These are phyloP conservation scores for Kregervanrija pseudodelftensis DNA, from an alignment of 805 yeast genomes.

Conservation along the genomic window DNA sequence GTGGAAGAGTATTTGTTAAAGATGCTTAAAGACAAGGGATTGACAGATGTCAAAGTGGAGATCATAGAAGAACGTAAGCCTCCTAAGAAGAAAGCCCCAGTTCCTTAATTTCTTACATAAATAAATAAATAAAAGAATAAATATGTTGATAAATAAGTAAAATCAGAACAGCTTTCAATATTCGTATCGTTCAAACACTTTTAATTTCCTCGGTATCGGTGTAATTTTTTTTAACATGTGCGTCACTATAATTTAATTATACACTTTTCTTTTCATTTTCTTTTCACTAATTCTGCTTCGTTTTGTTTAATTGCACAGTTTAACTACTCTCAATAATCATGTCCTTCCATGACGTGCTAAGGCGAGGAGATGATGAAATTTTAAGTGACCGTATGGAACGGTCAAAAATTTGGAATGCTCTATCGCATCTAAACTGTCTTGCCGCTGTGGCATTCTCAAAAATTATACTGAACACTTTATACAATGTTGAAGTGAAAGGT, in stretches of 20 bases:
- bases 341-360: slow-evolving; percentile 64
- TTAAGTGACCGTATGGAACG: slow-evolving; percentile 44
- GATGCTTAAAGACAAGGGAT: slow-evolving; percentile 72
- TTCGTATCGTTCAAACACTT: too few relatives aligned
- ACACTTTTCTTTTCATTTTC: too few relatives aligned
- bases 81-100: slow-evolving; percentile 38
- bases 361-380: slow-evolving; percentile 69
- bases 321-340: slow-evolving; percentile 25
- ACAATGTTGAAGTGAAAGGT: slow-evolving; percentile 56
- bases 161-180: too few relatives aligned
- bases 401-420: slow-evolving; percentile 52
- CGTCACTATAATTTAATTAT: too few relatives aligned
- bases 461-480: slow-evolving; percentile 49
- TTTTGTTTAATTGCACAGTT: neutral
- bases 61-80: slow-evolving; percentile 76
- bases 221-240: too few relatives aligned
- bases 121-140: too few relatives aligned
- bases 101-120: too few relatives aligned
- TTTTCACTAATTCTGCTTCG: neutral
- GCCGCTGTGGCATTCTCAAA: slow-evolving; percentile 62
- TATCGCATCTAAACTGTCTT: slow-evolving; percentile 63
- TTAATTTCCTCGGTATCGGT: too few relatives aligned
- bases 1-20: slow-evolving; percentile 70
- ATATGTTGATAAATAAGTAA: too few relatives aligned
- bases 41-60: slow-evolving; percentile 83